A percentile compares a stretch with the other conserved stretches of the same genome.
These are phyloP conservation scores for Beauveria caledonica DNA, from an alignment of 2,329 filamentous ascomycete genomes.

Conservation along the genomic window DNA sequence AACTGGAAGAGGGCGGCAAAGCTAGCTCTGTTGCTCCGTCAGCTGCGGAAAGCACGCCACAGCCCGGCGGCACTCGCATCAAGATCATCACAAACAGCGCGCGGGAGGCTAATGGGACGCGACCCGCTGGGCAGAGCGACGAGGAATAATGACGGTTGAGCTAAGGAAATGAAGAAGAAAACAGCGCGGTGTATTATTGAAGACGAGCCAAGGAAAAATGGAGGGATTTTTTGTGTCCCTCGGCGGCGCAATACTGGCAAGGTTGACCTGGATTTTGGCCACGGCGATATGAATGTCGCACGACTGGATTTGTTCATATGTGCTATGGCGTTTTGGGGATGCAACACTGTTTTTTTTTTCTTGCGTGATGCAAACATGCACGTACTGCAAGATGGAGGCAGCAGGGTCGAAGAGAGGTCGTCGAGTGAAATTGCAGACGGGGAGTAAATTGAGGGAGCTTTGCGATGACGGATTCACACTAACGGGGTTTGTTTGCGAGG, in stretches of 20 bases:
- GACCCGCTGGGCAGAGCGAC: constrained; percentile 40
- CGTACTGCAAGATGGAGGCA: not conserved
- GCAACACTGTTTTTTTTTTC: constrained; percentile 1
- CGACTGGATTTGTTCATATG: constrained; percentile 15
- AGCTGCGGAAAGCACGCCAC: constrained; percentile 55
- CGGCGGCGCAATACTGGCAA: constrained; percentile 11
- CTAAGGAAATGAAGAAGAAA: constrained; percentile 13
- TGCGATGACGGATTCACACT: not conserved
- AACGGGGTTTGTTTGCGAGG: not conserved
- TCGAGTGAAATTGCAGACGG: not conserved
- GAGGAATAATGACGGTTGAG: constrained; percentile 33
- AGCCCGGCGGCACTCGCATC: constrained; percentile 57
- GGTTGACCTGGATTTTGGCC: constrained; percentile 7
- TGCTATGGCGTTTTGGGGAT: constrained; percentile 18
- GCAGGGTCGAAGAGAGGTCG: not conserved
- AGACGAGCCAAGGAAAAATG: constrained; percentile 10
- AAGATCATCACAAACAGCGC: constrained; percentile 51
- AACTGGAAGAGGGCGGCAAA: constrained; percentile 42
- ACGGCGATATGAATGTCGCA: not conserved
- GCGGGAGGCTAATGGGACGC: constrained; percentile 31
- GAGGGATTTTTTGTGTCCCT: constrained; percentile 3
- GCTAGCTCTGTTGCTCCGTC: constrained; percentile 39
- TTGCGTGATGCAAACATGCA: not conserved
- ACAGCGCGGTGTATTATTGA: constrained; percentile 9
- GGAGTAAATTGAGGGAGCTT: not conserved